A percentile compares a stretch with the other conserved stretches of the same genome.
Evolutionary conservation across 495 filamentous ascomycete species (phyloP).

Genomic region (Symbiotaphrina buchneri): DNA sequence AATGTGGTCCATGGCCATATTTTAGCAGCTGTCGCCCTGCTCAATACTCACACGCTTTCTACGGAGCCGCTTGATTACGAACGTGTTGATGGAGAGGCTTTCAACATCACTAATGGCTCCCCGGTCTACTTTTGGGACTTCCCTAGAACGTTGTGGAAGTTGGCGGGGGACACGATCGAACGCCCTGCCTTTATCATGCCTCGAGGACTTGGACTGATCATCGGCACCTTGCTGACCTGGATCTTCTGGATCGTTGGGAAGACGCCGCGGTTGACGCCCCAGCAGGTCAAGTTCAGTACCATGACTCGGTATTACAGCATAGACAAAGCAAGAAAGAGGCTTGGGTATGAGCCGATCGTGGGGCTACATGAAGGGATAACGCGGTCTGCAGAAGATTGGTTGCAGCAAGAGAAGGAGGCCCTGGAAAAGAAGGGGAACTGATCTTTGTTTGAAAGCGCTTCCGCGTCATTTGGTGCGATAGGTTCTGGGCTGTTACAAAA

Average conservation of each 20-base stretch:
- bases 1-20: conserved; percentile 60
- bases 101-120: conserved; percentile 83
- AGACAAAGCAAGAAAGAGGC: conserved; percentile 3
- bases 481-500: too few species aligned
- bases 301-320: conserved; percentile 8
- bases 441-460: too few species aligned
- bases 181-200: conserved; percentile 4
- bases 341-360: conserved; percentile 6
- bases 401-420: neutral
- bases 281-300: conserved; percentile 4
- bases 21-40: conserved; percentile 47
- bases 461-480: too few species aligned
- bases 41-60: conserved; percentile 23
- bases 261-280: conserved; percentile 1
- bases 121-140: conserved; percentile 97
- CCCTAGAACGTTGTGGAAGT: conserved; percentile 49
- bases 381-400: conserved; percentile 1
- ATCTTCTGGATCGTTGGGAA: conserved; percentile 3
- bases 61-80: conserved; percentile 44
- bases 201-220: conserved; percentile 1
- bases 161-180: conserved; percentile 11
- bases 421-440: neutral
- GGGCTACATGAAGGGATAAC: conserved; percentile 4
- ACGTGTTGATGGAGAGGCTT: conserved; percentile 77
- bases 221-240: conserved; percentile 4